Evolutionary conservation across 768 basidiomycete species (phyloP).

Genomic region (Grammothele lineata): DNA sequence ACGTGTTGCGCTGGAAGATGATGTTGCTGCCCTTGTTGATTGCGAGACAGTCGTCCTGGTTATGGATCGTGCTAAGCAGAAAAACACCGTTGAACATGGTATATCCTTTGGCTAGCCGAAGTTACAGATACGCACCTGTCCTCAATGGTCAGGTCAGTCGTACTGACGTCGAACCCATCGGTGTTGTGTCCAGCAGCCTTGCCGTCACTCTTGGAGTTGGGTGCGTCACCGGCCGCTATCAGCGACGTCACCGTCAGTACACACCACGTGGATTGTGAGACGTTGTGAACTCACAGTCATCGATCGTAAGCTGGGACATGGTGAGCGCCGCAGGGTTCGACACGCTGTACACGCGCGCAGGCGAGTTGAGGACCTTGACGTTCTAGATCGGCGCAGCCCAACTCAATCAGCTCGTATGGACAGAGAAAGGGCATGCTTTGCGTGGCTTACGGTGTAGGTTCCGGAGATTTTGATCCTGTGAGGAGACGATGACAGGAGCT

Average conservation of each 20-base stretch:
- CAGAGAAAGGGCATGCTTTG: neutral
- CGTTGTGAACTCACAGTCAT: conserved; percentile 43
- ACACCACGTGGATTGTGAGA: neutral
- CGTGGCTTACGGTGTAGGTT: conserved; percentile 26
- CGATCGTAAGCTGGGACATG: conserved; percentile 46
- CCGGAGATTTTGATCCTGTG: conserved; percentile 39
- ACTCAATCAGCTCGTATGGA: too few species aligned
- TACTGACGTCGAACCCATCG: conserved; percentile 28
- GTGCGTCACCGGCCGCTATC: conserved; percentile 46
- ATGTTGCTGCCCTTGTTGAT: conserved; percentile 37
- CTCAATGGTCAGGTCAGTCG: conserved; percentile 23
- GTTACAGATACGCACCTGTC: conserved; percentile 15
- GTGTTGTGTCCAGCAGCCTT: conserved; percentile 43
- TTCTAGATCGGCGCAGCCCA: conserved; percentile 21
- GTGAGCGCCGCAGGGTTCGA: conserved; percentile 22
- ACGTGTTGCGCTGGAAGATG: conserved; percentile 42
- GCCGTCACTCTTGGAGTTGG: conserved; percentile 49
- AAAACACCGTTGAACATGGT: neutral
- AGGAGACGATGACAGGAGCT: neutral
- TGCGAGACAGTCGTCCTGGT: conserved; percentile 58
- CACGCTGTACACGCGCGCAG: conserved; percentile 31
- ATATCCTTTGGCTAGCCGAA: neutral
- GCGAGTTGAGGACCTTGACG: conserved; percentile 37
- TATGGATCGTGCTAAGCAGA: conserved; percentile 20
- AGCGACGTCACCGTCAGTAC: neutral